Conservation (phyloP, 1,284 basidiomycete genomes). For the Termitomyces sp. region DNA sequence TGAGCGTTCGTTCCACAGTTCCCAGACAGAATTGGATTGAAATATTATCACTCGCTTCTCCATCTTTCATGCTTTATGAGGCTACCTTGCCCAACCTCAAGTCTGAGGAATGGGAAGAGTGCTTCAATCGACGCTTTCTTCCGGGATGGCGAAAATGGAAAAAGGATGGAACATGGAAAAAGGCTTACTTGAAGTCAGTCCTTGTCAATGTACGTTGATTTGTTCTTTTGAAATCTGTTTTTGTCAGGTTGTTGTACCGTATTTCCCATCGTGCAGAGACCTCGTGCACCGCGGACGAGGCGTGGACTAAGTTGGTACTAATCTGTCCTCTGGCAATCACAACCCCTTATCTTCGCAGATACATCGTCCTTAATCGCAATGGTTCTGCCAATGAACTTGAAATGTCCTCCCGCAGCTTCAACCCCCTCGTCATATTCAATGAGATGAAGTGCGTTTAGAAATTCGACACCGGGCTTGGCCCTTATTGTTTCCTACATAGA, state of each 20-base stretch:
- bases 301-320: constrained; percentile 67
- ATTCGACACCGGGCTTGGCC: background rate
- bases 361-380: constrained; percentile 68
- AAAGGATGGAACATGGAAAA: constrained; percentile 57
- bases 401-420: constrained; percentile 59
- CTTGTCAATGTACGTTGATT: constrained; percentile 4
- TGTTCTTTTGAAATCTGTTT: background rate
- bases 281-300: constrained; percentile 69
- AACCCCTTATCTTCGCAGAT: constrained; percentile 38
- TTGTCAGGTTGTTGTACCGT: constrained; percentile 49
- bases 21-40: constrained; percentile 74
- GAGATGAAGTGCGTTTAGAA: constrained; percentile 59
- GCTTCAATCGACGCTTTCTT: constrained; percentile 62
- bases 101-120: constrained; percentile 64
- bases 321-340: constrained; percentile 6
- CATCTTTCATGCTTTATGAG: constrained; percentile 60
- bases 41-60: constrained; percentile 53
- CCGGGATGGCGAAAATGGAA: constrained; percentile 70
- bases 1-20: constrained; percentile 55
- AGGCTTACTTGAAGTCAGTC: constrained; percentile 54
- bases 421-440: constrained; percentile 61
- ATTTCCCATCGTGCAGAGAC: constrained; percentile 62
- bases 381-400: constrained; percentile 69
- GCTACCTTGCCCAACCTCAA: constrained; percentile 61
- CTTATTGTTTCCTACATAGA: constrained; percentile 30